Evolutionary conservation across 75 land plant species (phyloP).

Genomic region (Adiantum capillusveneris): DNA sequence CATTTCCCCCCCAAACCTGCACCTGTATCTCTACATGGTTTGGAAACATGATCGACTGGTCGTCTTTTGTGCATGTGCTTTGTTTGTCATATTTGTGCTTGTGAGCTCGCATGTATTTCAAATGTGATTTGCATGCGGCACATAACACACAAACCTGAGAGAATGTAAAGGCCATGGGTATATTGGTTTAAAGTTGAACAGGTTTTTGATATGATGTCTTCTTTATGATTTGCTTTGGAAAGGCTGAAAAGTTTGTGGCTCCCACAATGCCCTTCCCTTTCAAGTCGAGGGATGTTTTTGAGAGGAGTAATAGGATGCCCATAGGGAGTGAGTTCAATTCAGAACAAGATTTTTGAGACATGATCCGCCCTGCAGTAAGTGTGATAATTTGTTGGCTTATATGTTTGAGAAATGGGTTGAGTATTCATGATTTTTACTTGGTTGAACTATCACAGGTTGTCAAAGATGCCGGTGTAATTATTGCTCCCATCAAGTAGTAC

Average conservation of each 20-base stretch:
- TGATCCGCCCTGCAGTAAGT: slow-evolving; percentile 83
- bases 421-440: not conserved
- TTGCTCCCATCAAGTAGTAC: slow-evolving; percentile 59
- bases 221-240: slow-evolving; percentile 6
- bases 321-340: slow-evolving; percentile 92
- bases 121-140: no score
- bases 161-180: no score
- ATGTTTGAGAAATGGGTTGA: not conserved
- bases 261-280: slow-evolving; percentile 49
- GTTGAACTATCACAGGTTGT: slow-evolving; percentile 39
- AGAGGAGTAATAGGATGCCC: slow-evolving; percentile 83
- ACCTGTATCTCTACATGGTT: no score
- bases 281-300: slow-evolving; percentile 47
- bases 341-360: slow-evolving; percentile 41
- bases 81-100: no score
- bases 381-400: not conserved
- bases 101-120: not conserved
- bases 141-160: no score
- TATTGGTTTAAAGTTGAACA: no score
- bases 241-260: slow-evolving; percentile 66
- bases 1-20: no score
- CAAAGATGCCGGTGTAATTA: slow-evolving; percentile 56
- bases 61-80: no score
- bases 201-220: not conserved
- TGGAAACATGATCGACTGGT: no score